Evolutionary conservation across 2,329 filamentous ascomycete genomes (phyloP).

Genomic region (Chalaropsis thielavioides): DNA sequence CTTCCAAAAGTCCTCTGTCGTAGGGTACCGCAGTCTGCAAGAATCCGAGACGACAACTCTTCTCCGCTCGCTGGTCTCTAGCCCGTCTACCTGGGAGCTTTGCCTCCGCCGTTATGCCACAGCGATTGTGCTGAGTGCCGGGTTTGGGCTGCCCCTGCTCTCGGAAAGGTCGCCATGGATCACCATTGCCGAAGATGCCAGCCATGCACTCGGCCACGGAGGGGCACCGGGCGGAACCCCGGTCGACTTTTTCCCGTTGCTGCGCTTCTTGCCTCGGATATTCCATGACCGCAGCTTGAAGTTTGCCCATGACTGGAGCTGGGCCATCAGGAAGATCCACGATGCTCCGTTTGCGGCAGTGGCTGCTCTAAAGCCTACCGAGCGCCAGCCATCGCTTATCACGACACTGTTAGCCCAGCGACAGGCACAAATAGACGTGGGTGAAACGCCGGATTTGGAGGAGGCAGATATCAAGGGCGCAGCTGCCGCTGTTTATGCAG

Average conservation of each 20-base stretch:
- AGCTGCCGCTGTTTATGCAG: conserved; percentile 32
- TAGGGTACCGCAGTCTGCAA: conserved; percentile 29
- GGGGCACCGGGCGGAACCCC: conserved; percentile 25
- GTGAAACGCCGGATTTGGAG: conserved; percentile 27
- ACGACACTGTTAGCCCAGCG: conserved; percentile 30
- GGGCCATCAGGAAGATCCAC: conserved; percentile 29
- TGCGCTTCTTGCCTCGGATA: conserved; percentile 28
- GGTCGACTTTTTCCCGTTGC: conserved; percentile 28
- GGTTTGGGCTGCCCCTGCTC: conserved; percentile 26
- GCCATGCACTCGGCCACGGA: conserved; percentile 23
- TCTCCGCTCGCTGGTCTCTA: conserved; percentile 26
- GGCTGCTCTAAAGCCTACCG: conserved; percentile 22
- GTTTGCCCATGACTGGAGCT: conserved; percentile 23
- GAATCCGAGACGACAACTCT: conserved; percentile 29
- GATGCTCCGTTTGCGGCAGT: conserved; percentile 30
- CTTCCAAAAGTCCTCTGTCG: conserved; percentile 29
- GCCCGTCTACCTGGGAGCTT: conserved; percentile 24
- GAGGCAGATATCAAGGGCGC: conserved; percentile 32
- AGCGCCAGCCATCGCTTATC: conserved; percentile 27
- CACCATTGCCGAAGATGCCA: conserved; percentile 26
- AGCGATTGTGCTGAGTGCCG: conserved; percentile 30
- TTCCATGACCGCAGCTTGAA: conserved; percentile 25
- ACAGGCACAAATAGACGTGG: conserved; percentile 24
- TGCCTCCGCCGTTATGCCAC: conserved; percentile 29
- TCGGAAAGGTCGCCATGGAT: conserved; percentile 28